Evolutionary conservation across 176 grass and related monocot species (phyloP), one percentile per base, ranked within the genome.

Genomic region (Aegilops tauschii): DNA sequence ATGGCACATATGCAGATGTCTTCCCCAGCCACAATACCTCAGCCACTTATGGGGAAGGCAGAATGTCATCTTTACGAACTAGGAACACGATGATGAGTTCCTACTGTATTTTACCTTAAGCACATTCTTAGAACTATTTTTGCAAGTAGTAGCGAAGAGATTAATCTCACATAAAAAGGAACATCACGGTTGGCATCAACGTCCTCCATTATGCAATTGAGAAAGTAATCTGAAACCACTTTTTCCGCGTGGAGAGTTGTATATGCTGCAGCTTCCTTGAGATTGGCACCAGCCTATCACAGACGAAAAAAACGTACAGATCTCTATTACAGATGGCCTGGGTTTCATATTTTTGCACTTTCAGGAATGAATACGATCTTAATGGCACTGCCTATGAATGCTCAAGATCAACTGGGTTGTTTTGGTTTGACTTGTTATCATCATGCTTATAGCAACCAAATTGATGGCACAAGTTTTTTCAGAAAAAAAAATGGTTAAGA

Each of bases 241-340:
- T 44, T 44, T 44, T 44, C 42, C 3, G 42, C 42, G 42, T 44
- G 42, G 42, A 44, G 42, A 44, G 45, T 47, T 47, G 45, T 47
- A 47, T 47, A 52, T 56, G 9, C 10, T 40, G 71, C 58, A 31
- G 68, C 47, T 71, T 13, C 66, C 1, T 80, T 86, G 28, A 80
- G 10, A 80, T 63, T 77, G 62, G 76, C 84, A 71, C 84, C 84
- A 80, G 76, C 84, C 76, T 87, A 74, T 61, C n/a, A 45, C 42
- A 72, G 12, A 80, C 34, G 31, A 73, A 5, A 73, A 49, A 81
- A 66, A 54, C n/a, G 62, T 44, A 61, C 32, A 18, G 17, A 35
- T 80, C 23, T 47, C 37, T 47, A 74, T 49, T 42, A 74, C 11
- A 74, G 36, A 27, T 74, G 39, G 23, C n/a, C 12, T 74, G 40